These are phyloP conservation scores for Solanum ahanhuiri DNA, from an alignment of 257 asterid species.

Conservation along the genomic window DNA sequence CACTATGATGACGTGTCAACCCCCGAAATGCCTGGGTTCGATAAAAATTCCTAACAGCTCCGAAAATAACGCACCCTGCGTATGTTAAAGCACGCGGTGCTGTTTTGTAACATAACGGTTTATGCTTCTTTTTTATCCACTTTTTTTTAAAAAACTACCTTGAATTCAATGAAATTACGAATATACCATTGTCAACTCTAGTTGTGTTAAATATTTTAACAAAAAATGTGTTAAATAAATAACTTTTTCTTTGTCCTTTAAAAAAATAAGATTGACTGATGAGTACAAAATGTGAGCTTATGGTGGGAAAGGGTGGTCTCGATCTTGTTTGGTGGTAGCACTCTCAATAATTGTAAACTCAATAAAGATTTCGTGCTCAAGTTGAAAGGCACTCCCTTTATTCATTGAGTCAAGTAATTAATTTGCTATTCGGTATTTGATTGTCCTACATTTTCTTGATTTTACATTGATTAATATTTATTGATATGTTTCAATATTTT, in stretches of 20 bases:
- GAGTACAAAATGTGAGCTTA: background rate
- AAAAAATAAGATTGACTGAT: background rate
- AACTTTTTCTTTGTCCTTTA: background rate
- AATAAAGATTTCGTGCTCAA: background rate
- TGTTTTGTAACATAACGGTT: background rate
- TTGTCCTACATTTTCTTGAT: background rate
- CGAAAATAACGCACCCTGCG: background rate
- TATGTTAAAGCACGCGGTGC: background rate
- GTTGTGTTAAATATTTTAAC: background rate
- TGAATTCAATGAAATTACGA: background rate
- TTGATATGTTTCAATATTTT: background rate
- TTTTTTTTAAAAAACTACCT: background rate
- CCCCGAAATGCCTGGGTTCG: background rate
- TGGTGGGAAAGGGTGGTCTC: background rate
- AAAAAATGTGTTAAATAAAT: background rate
- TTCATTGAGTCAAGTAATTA: background rate
- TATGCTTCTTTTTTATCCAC: background rate
- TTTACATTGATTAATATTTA: background rate
- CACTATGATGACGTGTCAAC: background rate
- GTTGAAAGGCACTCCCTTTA: fast-evolving
- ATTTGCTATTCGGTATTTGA: background rate
- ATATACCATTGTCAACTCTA: background rate
- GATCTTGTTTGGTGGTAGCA: background rate
- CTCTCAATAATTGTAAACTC: background rate
- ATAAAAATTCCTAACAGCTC: background rate